Percentiles rank a stretch among this genome's conserved stretches.
Conservation (phyloP, 169 alveolate species). For the Hepatocystis sp. region DNA sequence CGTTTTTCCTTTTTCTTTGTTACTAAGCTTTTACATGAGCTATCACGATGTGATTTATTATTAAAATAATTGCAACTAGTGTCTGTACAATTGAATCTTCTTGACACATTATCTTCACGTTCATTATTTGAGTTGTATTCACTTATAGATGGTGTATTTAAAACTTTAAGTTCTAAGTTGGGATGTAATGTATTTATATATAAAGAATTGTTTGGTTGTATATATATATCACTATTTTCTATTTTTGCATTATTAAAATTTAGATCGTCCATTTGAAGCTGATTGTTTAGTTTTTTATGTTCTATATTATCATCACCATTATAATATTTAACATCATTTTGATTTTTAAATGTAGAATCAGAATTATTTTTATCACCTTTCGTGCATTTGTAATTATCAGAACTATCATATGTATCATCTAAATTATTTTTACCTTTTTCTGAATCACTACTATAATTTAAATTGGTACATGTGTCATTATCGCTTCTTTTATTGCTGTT, state of each 20-base stretch:
- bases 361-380: constrained; percentile 16
- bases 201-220: constrained; percentile 3
- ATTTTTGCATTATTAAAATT: constrained; percentile 20
- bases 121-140: background rate
- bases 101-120: background rate
- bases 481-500: too few relatives aligned
- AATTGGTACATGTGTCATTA: constrained; percentile 11
- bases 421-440: constrained; percentile 20
- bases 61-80: background rate
- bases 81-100: constrained; percentile 2
- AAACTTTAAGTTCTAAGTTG: constrained; percentile 18
- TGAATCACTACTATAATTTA: constrained; percentile 11
- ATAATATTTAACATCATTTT: background rate
- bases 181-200: constrained; percentile 22
- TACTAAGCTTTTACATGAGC: background rate
- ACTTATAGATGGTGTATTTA: constrained; percentile 6
- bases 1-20: background rate
- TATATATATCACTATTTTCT: background rate
- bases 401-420: constrained; percentile 23
- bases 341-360: too few relatives aligned
- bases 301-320: background rate
- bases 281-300: background rate
- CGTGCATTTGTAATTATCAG: constrained; percentile 11
- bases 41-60: constrained; percentile 6
- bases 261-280: constrained; percentile 8